A percentile compares a stretch with the other conserved stretches of the same genome.
Evolutionary conservation across 495 filamentous ascomycete genomes (phyloP).

Genomic region (Penicillium canescens): DNA sequence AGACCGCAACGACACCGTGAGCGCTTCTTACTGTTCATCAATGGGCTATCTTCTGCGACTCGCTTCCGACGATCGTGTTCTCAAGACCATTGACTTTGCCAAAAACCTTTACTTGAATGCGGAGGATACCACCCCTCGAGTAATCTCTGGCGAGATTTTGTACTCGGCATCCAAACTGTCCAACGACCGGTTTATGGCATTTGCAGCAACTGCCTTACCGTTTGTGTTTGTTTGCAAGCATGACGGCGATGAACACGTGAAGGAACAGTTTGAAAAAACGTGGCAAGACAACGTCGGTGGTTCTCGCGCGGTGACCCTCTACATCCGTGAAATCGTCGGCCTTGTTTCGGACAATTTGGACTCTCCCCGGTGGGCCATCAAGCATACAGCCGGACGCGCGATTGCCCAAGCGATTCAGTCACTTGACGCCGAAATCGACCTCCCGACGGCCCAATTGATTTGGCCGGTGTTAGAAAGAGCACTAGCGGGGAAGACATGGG

Average conservation of each 20-base stretch:
- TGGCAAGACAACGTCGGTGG: constrained; percentile 92
- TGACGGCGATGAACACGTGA: constrained; percentile 76
- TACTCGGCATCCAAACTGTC: constrained; percentile 81
- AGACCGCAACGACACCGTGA: constrained; percentile 89
- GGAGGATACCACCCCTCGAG: constrained; percentile 71
- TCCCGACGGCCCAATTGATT: constrained; percentile 57
- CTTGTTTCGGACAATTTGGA: constrained; percentile 66
- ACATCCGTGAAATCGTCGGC: constrained; percentile 76
- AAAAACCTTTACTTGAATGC: constrained; percentile 75
- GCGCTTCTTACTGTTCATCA: constrained; percentile 78
- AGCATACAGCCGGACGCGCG: constrained; percentile 81
- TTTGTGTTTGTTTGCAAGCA: constrained; percentile 88
- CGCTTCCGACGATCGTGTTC: constrained; percentile 66
- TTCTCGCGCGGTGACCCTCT: constrained; percentile 74
- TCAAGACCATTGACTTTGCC: constrained; percentile 64
- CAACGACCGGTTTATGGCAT: constrained; percentile 78
- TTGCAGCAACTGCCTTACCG: constrained; percentile 74
- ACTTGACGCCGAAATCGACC: constrained; percentile 56
- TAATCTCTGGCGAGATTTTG: constrained; percentile 76
- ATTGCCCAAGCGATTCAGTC: constrained; percentile 71
- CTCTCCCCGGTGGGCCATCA: constrained; percentile 83
- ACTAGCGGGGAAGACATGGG: constrained; percentile 84
- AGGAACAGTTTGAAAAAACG: constrained; percentile 72
- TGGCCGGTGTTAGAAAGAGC: constrained; percentile 85
- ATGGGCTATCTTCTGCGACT: constrained; percentile 82